Evolutionary conservation across 2,329 filamentous ascomycete species (phyloP).

Genomic region (Endothia cerciana): DNA sequence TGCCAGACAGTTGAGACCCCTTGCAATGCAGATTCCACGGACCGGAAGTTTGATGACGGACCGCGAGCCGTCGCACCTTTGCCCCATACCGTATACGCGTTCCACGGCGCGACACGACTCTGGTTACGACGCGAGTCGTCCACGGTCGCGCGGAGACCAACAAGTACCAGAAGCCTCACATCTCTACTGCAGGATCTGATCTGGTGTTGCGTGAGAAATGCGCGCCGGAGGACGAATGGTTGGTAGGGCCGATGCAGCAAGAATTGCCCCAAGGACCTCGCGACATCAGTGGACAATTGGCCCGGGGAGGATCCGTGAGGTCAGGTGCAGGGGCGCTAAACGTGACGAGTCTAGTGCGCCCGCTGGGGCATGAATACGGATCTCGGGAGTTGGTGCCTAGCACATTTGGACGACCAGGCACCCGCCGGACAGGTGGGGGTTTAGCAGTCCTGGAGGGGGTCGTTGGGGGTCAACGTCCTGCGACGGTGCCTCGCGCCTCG

Average conservation of each 20-base stretch:
- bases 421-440: neutral
- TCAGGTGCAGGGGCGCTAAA: neutral
- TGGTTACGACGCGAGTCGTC: neutral
- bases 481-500: slow-evolving; percentile 9
- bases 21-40: neutral
- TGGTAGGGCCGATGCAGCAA: neutral
- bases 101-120: neutral
- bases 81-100: neutral
- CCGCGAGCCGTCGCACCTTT: neutral
- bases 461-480: too few species aligned
- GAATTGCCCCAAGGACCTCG: neutral
- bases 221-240: neutral
- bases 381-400: slow-evolving; percentile 2
- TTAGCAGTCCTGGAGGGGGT: too few species aligned
- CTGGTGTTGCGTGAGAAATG: neutral
- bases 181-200: neutral
- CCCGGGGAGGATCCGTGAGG: neutral
- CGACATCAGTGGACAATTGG: slow-evolving; percentile 4
- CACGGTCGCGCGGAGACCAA: slow-evolving; percentile 1
- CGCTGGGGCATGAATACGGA: neutral
- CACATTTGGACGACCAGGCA: too few species aligned
- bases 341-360: neutral
- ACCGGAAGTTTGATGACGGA: too few species aligned
- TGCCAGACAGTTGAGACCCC: neutral
- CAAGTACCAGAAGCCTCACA: neutral